phyloP scores from a whole-genome alignment of 176 grass and related monocot species.

The Rhynchospora breviuscula region DNA sequence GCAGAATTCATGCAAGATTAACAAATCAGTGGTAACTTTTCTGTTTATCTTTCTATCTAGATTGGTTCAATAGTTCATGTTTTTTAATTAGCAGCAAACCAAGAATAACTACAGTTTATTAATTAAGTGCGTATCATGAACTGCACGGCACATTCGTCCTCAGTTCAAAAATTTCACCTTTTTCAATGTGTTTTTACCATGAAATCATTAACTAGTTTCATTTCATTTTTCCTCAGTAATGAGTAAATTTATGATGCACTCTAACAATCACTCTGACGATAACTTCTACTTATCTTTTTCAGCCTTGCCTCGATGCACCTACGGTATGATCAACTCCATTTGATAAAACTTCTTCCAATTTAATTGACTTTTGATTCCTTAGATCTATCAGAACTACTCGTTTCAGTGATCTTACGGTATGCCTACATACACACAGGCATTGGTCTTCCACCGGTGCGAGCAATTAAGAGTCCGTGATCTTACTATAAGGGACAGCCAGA shows the following conservation, averaged over 20 bases:
- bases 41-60: background rate
- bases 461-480: constrained; percentile 49
- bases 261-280: background rate
- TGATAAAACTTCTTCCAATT: background rate
- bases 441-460: constrained; percentile 44
- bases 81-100: background rate
- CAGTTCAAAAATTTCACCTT: background rate
- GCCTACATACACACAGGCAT: constrained; percentile 33
- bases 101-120: background rate
- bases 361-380: background rate
- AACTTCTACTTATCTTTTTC: background rate
- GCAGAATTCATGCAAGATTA: constrained; percentile 58
- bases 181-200: background rate
- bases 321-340: constrained; percentile 38
- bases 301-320: constrained; percentile 55
- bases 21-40: constrained; percentile 42
- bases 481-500: constrained; percentile 47
- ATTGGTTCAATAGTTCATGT: background rate
- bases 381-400: background rate
- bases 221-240: constrained; percentile 6
- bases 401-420: background rate
- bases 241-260: background rate
- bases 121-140: background rate
- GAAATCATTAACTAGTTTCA: background rate
- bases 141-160: background rate